Percentiles rank a stretch among this genome's conserved stretches.
Evolutionary conservation across 2,329 filamentous ascomycete genomes (phyloP).

Genomic region (Colletotrichum sojae): DNA sequence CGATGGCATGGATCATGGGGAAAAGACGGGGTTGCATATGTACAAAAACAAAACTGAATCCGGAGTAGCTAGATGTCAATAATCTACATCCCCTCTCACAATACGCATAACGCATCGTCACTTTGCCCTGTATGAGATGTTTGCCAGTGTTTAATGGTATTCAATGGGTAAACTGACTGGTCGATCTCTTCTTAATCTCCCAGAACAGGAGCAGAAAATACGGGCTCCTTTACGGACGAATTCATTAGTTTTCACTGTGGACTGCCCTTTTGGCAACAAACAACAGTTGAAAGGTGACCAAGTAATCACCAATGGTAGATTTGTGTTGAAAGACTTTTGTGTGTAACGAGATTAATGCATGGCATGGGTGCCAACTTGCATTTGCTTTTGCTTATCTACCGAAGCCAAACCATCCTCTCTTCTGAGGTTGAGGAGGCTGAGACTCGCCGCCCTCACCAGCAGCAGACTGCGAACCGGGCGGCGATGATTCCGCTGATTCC

Average conservation of each 20-base stretch:
- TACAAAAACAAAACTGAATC: constrained; percentile 58
- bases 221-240: too few relatives aligned
- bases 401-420: constrained; percentile 86
- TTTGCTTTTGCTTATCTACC: constrained; percentile 58
- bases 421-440: constrained; percentile 65
- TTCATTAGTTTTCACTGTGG: too few relatives aligned
- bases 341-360: not conserved
- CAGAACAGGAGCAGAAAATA: too few relatives aligned
- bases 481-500: constrained; percentile 47
- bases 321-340: not conserved
- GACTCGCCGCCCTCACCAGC: constrained; percentile 46
- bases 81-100: constrained; percentile 73
- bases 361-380: not conserved
- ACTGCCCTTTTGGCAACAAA: too few relatives aligned
- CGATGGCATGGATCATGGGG: constrained; percentile 57
- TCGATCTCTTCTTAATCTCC: too few relatives aligned
- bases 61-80: constrained; percentile 60
- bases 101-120: constrained; percentile 14
- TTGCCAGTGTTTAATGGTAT: too few relatives aligned
- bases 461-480: constrained; percentile 36
- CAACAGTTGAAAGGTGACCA: not conserved
- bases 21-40: constrained; percentile 59
- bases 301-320: not conserved
- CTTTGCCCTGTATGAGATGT: too few relatives aligned
- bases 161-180: too few relatives aligned